These are phyloP conservation scores for Leccinum pachyderme DNA, from an alignment of 1,284 basidiomycete species.

Conservation along the genomic window DNA sequence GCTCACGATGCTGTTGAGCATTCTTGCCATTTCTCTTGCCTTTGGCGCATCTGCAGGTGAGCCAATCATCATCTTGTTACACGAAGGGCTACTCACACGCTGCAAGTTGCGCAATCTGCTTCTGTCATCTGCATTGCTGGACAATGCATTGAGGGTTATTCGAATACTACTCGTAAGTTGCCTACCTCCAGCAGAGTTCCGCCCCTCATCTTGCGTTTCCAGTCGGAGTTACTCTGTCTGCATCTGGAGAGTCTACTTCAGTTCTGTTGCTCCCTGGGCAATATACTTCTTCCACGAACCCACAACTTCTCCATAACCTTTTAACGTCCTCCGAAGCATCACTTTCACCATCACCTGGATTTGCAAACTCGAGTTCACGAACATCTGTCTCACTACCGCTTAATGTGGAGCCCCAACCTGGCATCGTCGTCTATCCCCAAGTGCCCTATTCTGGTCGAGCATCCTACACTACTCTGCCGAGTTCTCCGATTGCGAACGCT, in stretches of 20 bases:
- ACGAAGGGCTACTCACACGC: constrained; percentile 2
- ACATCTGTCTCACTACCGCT: constrained; percentile 57
- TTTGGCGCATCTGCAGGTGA: constrained; percentile 49
- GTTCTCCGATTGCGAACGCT: constrained; percentile 44
- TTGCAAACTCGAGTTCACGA: constrained; percentile 44
- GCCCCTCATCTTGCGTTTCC: constrained; percentile 17
- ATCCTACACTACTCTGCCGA: constrained; percentile 56
- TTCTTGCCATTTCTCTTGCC: constrained; percentile 44
- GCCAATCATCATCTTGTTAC: constrained; percentile 12
- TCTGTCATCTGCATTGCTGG: constrained; percentile 77
- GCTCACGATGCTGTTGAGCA: constrained; percentile 45
- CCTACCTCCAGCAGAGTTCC: neutral
- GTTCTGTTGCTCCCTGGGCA: constrained; percentile 70
- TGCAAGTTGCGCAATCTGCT: constrained; percentile 53
- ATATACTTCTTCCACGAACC: constrained; percentile 68
- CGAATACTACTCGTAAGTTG: constrained; percentile 65
- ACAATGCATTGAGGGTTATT: constrained; percentile 74
- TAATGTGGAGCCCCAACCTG: constrained; percentile 61
- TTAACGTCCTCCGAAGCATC: constrained; percentile 62
- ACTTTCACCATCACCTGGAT: constrained; percentile 58
- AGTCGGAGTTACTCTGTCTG: constrained; percentile 68
- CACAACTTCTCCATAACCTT: constrained; percentile 63
- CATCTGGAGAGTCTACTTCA: constrained; percentile 47
- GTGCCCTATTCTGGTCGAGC: constrained; percentile 62
- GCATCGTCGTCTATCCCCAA: constrained; percentile 58